Evolutionary conservation across 495 filamentous ascomycete species (phyloP).

Genomic region (Aspergillus ellipticus): DNA sequence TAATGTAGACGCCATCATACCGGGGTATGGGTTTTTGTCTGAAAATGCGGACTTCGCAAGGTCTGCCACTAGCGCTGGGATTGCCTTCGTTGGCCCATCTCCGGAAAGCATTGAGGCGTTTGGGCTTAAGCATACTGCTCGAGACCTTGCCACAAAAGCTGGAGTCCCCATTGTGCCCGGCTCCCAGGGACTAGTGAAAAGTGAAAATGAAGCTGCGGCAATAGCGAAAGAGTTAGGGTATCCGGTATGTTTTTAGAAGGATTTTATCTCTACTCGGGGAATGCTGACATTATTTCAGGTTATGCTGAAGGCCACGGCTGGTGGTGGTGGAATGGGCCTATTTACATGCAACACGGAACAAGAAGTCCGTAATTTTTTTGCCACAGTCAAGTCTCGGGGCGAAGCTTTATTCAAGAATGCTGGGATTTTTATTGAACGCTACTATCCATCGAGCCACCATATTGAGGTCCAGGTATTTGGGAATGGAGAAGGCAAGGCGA

Average conservation of each 20-base stretch:
- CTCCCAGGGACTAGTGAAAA: conserved; percentile 41
- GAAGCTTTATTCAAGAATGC: conserved; percentile 44
- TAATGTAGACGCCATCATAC: conserved; percentile 47
- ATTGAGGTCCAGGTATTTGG: conserved; percentile 48
- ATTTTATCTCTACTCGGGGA: background rate
- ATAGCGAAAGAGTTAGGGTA: conserved; percentile 45
- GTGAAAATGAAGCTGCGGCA: conserved; percentile 42
- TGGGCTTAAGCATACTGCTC: conserved; percentile 56
- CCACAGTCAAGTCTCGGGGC: conserved; percentile 33
- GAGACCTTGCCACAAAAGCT: conserved; percentile 46
- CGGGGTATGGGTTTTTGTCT: conserved; percentile 57
- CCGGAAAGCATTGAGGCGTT: conserved; percentile 51
- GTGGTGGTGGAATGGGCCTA: conserved; percentile 58
- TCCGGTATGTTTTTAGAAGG: conserved; percentile 27
- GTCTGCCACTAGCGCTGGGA: conserved; percentile 41
- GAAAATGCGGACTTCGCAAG: conserved; percentile 58
- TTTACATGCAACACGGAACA: conserved; percentile 31
- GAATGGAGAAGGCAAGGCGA: conserved; percentile 38
- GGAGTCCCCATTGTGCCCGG: conserved; percentile 54
- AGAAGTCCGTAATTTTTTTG: conserved; percentile 37
- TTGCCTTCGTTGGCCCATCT: conserved; percentile 53
- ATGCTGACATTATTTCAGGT: conserved; percentile 22
- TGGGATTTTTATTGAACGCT: conserved; percentile 44
- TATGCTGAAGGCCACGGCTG: conserved; percentile 57
- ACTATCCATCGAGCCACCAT: conserved; percentile 40